Percentiles rank a stretch among this genome's conserved stretches.
phyloP scores from a whole-genome alignment of 2,329 filamentous ascomycete species.

The Colletotrichum tropicale region DNA sequence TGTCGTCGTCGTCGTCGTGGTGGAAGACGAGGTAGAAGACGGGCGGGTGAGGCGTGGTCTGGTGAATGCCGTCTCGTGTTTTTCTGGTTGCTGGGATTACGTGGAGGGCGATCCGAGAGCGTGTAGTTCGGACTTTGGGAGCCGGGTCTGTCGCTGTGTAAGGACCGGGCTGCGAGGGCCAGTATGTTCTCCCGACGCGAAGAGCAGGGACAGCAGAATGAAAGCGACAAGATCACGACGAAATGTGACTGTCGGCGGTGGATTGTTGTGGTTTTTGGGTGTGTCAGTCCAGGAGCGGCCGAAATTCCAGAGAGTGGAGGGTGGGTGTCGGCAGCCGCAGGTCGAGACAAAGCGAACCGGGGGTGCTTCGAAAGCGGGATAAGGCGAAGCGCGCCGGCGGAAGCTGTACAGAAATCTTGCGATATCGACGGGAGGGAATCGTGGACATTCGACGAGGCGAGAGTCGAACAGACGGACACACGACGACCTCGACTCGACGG shows the following conservation, averaged over 20 bases:
- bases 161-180: background rate
- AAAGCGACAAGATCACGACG: conserved; percentile 2
- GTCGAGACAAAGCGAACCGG: conserved; percentile 16
- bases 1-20: background rate
- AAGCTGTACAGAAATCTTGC: background rate
- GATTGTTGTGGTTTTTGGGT: conserved; percentile 18
- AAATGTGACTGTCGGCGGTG: background rate
- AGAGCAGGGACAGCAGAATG: background rate
- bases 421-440: background rate
- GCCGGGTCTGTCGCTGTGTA: background rate
- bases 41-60: background rate
- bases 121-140: background rate
- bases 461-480: background rate
- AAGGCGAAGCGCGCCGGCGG: background rate
- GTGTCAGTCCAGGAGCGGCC: conserved; percentile 12
- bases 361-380: conserved; percentile 9
- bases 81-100: conserved; percentile 10
- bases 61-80: conserved; percentile 12
- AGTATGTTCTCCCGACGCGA: background rate
- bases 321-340: conserved; percentile 10
- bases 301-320: conserved; percentile 21
- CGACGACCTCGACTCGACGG: background rate
- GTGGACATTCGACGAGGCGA: background rate
- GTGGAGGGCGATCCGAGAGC: conserved; percentile 3
- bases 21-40: background rate